These are phyloP conservation scores for Lecanosticta acicola DNA, from an alignment of 2,329 filamentous ascomycete species.

Conservation along the genomic window DNA sequence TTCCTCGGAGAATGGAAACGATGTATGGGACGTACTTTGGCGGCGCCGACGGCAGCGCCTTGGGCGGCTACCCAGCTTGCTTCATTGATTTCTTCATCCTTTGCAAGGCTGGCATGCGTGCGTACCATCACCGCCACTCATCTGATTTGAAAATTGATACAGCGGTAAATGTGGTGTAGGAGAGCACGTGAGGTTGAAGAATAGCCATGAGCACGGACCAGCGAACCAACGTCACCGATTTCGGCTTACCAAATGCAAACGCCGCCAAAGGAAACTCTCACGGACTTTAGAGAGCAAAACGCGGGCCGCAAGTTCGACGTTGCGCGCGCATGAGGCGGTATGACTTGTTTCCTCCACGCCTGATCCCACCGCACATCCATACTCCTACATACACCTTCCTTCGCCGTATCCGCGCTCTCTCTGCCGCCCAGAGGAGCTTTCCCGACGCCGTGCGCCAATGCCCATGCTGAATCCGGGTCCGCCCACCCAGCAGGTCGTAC, in stretches of 20 bases:
- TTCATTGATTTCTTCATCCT: conserved; percentile 60
- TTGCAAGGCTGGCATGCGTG: conserved; percentile 50
- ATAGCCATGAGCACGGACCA: no score
- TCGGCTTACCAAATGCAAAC: neutral
- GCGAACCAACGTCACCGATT: neutral
- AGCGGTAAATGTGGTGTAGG: neutral
- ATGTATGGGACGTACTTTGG: conserved; percentile 53
- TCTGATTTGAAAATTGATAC: neutral
- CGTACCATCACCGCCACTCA: conserved; percentile 14
- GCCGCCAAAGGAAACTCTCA: neutral
- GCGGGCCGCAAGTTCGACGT: neutral
- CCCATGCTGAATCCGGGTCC: conserved; percentile 17
- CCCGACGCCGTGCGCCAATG: conserved; percentile 12
- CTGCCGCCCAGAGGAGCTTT: conserved; percentile 6
- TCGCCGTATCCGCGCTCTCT: neutral
- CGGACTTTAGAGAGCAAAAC: neutral
- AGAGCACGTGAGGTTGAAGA: neutral
- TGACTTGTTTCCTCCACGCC: neutral
- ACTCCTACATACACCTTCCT: neutral
- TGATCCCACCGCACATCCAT: conserved; percentile 3
- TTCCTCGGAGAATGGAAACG: neutral
- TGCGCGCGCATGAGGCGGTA: neutral
- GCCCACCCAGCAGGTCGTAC: conserved; percentile 14
- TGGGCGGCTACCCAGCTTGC: conserved; percentile 67
- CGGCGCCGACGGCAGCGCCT: conserved; percentile 61